Base-by-base conservation (phyloP, 164 flowering plant genomes). In the Cinnamomum chago region DNA sequence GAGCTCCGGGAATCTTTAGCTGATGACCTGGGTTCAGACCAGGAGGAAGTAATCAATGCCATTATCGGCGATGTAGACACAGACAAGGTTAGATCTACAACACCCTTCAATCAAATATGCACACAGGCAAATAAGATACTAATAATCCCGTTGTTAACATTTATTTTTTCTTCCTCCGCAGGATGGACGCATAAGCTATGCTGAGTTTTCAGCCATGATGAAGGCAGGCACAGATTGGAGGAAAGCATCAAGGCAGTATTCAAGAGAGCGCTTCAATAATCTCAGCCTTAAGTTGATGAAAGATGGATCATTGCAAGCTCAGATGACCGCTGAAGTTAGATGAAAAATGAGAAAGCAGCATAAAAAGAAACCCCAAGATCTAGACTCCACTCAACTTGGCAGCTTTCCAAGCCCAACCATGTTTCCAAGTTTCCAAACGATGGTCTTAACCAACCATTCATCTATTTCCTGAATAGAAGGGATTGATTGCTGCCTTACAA, bases 141-240 rank as follows among this genome's bases (percentile, higher is more conserved):
- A 40, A 40, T 40, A 40, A 40, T 40, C 47, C 47, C 11, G 5
- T 7, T 35, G 47, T 65, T 18, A 12, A 33, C 20, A 15, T 30
- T 30, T 25, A 67, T 5, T 6, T 17, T 67, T 30, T 15, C 2
- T 15, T 67, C 14, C 28, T 66, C 55, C 76, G 74, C 87, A 92
- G 95, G 97, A 92, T 79, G 97, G 97, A 24, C 77, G 83, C 2
- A 92, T 92, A 76, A 92, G 97, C 81, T 92, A 89, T 30, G 93
- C 85, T 2, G 97, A 92, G 79, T 92, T 92, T 85, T 84, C 90
- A 0, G 75, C 84, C 7, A 92, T 92, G 97, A 92, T 90, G 97
- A 92, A 90, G 82, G 91, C 93, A 0, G 95, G 97, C 22, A 92
- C 95, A 28, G 95, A 92, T 83, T 90, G 97, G 97, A 86, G 97